phyloP scores from a whole-genome alignment of 2,329 filamentous ascomycete species.

The Scolecobasidium constrictum region DNA sequence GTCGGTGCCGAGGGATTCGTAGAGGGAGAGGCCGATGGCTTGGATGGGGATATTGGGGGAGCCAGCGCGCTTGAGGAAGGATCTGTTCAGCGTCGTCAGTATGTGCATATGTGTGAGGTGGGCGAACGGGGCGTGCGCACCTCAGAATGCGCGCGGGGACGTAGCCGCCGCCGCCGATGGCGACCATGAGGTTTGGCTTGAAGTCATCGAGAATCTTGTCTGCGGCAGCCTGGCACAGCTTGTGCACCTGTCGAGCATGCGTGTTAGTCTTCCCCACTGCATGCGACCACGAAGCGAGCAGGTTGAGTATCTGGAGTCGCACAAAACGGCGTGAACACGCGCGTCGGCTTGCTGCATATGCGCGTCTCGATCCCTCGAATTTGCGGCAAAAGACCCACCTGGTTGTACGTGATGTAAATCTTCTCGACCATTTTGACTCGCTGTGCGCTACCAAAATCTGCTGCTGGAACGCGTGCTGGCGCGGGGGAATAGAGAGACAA shows the following conservation, averaged over 20 bases:
- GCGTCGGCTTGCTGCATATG: not conserved
- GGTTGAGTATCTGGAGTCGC: too few species aligned
- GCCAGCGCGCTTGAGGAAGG: conserved; percentile 85
- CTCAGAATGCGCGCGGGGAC: conserved; percentile 93
- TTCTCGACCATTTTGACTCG: conserved; percentile 28
- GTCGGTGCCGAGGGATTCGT: conserved; percentile 66
- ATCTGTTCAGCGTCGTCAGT: conserved; percentile 31
- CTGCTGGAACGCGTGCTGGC: too few species aligned
- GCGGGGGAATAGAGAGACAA: too few species aligned
- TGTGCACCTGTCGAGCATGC: conserved; percentile 73
- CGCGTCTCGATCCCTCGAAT: too few species aligned
- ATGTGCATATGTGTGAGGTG: conserved; percentile 1
- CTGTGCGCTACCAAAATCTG: too few species aligned
- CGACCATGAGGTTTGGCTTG: conserved; percentile 93
- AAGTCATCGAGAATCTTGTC: conserved; percentile 72
- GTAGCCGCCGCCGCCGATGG: conserved; percentile 94
- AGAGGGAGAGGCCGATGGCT: conserved; percentile 94
- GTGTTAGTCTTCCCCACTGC: too few species aligned
- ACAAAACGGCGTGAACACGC: not conserved
- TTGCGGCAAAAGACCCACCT: too few species aligned
- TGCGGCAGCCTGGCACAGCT: conserved; percentile 84
- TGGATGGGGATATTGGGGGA: conserved; percentile 96
- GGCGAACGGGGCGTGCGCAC: conserved; percentile 23
- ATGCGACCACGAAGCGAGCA: too few species aligned
- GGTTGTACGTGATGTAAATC: conserved; percentile 32